These are phyloP conservation scores for Physcia stellaris DNA, from an alignment of 495 filamentous ascomycete species.

Conservation along the genomic window DNA sequence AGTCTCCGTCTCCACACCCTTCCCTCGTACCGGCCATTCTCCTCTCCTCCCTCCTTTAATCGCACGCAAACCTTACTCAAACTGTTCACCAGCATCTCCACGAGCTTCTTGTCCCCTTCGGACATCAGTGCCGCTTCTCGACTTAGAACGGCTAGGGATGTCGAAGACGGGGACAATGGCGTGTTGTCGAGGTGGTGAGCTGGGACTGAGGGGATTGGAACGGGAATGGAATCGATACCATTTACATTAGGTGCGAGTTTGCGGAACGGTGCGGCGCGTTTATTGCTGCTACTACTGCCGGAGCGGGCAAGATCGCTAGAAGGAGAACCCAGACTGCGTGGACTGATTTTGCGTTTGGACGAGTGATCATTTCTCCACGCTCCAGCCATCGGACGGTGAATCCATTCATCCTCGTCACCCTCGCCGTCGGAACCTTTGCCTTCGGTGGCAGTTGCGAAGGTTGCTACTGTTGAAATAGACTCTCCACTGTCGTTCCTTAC, in stretches of 20 bases:
- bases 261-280: not conserved
- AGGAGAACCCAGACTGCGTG: not conserved
- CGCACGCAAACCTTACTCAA: slow-evolving; percentile 55
- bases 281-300: not conserved
- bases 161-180: slow-evolving; percentile 2
- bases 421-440: slow-evolving; percentile 31
- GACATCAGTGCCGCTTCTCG: slow-evolving; percentile 37
- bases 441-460: slow-evolving; percentile 76
- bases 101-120: slow-evolving; percentile 56
- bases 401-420: slow-evolving; percentile 22
- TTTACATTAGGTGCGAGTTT: not conserved
- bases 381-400: slow-evolving; percentile 16
- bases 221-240: not conserved
- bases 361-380: slow-evolving; percentile 24
- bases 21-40: slow-evolving; percentile 43
- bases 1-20: slow-evolving; percentile 51
- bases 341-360: slow-evolving; percentile 1
- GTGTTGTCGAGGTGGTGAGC: too few relatives aligned
- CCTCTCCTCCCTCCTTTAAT: slow-evolving; percentile 41
- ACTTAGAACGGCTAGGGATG: slow-evolving; percentile 26
- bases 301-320: not conserved
- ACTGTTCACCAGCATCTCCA: slow-evolving; percentile 64
- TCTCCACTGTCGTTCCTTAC: slow-evolving; percentile 46
- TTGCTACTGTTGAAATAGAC: slow-evolving; percentile 63
- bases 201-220: not conserved